phyloP scores from a whole-genome alignment of 106 monocot genomes.

The Ottelia alismoides region DNA sequence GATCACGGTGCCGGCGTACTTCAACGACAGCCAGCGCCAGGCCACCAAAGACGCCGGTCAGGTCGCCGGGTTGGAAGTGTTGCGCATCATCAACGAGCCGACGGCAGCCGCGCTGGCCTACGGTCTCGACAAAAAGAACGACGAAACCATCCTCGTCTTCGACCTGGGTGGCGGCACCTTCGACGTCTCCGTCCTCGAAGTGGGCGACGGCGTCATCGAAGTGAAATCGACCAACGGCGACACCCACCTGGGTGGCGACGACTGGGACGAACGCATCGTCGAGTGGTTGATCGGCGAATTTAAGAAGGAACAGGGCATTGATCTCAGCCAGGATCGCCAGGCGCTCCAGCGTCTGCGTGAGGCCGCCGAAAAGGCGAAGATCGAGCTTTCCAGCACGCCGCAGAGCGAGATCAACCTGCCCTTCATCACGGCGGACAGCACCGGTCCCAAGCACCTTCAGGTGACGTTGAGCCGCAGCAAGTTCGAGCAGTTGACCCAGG shows the following conservation, averaged over 20 bases:
- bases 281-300: slow-evolving; percentile 1
- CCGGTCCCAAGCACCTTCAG: slow-evolving; percentile 79
- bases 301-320: slow-evolving; percentile 2
- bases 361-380: too few species aligned
- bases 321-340: slow-evolving; percentile 2
- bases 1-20: slow-evolving; percentile 19
- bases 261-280: slow-evolving; percentile 12
- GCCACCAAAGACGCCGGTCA: slow-evolving; percentile 9
- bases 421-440: slow-evolving; percentile 75
- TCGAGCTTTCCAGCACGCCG: too few species aligned
- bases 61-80: slow-evolving; percentile 12
- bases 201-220: slow-evolving; percentile 2
- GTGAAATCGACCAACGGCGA: slow-evolving; percentile 11
- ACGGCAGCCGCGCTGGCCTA: slow-evolving; percentile 20
- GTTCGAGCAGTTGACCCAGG: slow-evolving; percentile 79
- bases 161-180: slow-evolving; percentile 2
- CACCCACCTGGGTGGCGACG: slow-evolving; percentile 14
- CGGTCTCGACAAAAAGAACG: slow-evolving; percentile 7
- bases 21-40: slow-evolving; percentile 14
- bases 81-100: slow-evolving; percentile 4
- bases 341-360: background rate
- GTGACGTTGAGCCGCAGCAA: slow-evolving; percentile 61
- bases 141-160: slow-evolving; percentile 4
- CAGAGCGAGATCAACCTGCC: too few species aligned
- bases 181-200: slow-evolving; percentile 3